These are phyloP conservation scores for Auricularia heimuer DNA, from an alignment of 768 basidiomycete genomes.

Conservation along the genomic window DNA sequence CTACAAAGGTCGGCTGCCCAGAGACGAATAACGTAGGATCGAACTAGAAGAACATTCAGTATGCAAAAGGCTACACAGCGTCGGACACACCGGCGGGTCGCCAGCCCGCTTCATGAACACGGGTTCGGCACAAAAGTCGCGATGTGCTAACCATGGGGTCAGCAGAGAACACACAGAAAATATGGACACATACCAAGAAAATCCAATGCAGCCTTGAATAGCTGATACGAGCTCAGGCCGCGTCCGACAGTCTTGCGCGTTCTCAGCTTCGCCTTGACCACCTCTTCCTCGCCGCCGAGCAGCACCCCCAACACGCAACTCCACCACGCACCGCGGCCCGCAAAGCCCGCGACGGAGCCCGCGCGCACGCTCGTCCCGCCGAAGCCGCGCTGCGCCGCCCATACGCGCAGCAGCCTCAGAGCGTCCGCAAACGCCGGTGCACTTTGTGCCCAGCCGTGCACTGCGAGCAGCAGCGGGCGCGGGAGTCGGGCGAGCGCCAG, in stretches of 20 bases:
- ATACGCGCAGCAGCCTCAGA: constrained; percentile 69
- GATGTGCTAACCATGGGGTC: constrained; percentile 41
- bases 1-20: constrained; percentile 53
- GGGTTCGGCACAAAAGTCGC: constrained; percentile 48
- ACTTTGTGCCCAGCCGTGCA: constrained; percentile 40
- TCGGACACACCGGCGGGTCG: constrained; percentile 38
- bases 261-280: constrained; percentile 14
- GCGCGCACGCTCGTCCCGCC: constrained; percentile 8
- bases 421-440: constrained; percentile 62
- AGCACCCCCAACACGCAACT: constrained; percentile 47
- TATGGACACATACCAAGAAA: constrained; percentile 53
- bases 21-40: constrained; percentile 45
- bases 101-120: constrained; percentile 47
- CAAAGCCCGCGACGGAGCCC: constrained; percentile 43
- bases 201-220: constrained; percentile 77
- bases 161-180: neutral
- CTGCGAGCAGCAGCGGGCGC: constrained; percentile 41
- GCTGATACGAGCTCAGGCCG: constrained; percentile 82
- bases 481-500: constrained; percentile 37
- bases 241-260: constrained; percentile 52
- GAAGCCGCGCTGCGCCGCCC: constrained; percentile 84
- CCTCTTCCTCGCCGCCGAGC: constrained; percentile 56
- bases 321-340: constrained; percentile 58
- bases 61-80: neutral
- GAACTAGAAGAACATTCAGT: constrained; percentile 33